Percentiles rank a stretch among this genome's conserved stretches.
phyloP scores from a whole-genome alignment of 2,329 filamentous ascomycete species.

The Atkinsonella texensis region DNA sequence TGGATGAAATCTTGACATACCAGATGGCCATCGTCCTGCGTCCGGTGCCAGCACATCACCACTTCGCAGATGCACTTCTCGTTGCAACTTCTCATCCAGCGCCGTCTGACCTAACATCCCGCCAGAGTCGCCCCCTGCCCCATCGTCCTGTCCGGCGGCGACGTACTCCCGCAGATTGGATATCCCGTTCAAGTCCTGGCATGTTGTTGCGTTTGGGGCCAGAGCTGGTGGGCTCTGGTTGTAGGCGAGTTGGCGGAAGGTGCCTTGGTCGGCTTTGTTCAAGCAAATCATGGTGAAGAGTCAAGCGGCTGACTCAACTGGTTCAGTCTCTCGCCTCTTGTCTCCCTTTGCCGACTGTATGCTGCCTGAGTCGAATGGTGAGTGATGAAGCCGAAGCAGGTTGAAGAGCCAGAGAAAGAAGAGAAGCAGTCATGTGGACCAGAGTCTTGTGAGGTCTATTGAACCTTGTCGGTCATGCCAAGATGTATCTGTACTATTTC shows the following conservation, averaged over 20 bases:
- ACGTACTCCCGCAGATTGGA: conserved; percentile 36
- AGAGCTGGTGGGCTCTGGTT: conserved; percentile 42
- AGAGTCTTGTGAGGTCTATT: neutral
- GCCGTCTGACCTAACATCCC: conserved; percentile 9
- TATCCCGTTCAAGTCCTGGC: conserved; percentile 44
- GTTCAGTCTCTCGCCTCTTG: too few relatives aligned
- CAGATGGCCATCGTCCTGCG: conserved; percentile 18
- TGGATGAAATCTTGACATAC: neutral
- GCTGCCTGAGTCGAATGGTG: neutral
- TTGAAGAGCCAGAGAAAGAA: neutral
- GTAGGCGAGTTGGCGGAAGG: conserved; percentile 34
- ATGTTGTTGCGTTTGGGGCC: conserved; percentile 35
- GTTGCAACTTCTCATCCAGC: conserved; percentile 16
- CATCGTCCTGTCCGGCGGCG: conserved; percentile 22
- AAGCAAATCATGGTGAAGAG: conserved; percentile 37
- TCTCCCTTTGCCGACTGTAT: too few relatives aligned
- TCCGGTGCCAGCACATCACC: conserved; percentile 6
- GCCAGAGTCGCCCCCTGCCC: conserved; percentile 15
- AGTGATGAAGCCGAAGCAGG: neutral
- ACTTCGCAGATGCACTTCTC: neutral
- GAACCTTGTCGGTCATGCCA: neutral
- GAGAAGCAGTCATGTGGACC: neutral
- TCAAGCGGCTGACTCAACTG: too few relatives aligned
- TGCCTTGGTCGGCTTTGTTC: conserved; percentile 39
- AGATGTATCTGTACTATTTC: neutral